Percentiles rank a stretch among this genome's conserved stretches.
Evolutionary conservation across 73 alveolate species (phyloP).

Genomic region (Halteria grandinella): DNA sequence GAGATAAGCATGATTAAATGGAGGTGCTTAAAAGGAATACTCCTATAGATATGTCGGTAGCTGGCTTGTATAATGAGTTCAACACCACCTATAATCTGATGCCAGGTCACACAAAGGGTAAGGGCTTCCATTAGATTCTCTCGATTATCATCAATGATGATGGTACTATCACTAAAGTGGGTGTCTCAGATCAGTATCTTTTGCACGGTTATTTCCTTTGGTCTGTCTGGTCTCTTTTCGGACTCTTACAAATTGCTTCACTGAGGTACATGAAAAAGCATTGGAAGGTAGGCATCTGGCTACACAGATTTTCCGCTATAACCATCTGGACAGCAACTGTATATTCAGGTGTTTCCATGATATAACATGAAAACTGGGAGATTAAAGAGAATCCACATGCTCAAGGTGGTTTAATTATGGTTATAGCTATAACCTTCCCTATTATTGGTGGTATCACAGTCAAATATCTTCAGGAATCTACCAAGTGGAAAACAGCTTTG

Average conservation of each 20-base stretch:
- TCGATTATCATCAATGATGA: no score
- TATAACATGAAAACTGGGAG: not conserved
- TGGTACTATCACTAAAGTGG: no score
- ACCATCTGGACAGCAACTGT: not conserved
- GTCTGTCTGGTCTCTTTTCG: conserved; percentile 36
- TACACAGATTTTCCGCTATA: conserved; percentile 8
- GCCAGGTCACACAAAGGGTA: no score
- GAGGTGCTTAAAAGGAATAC: no score
- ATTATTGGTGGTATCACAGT: not conserved
- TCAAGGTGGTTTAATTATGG: not conserved
- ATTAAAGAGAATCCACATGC: not conserved
- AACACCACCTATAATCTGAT: no score
- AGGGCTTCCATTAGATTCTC: no score
- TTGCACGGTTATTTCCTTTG: conserved; percentile 47
- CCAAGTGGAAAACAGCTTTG: conserved; percentile 31
- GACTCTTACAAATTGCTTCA: not conserved
- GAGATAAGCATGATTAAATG: no score
- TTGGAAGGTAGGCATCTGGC: not conserved
- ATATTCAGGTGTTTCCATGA: not conserved
- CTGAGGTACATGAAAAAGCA: conserved; percentile 25
- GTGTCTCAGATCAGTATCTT: no score
- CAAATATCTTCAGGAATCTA: not conserved
- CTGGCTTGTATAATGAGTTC: no score
- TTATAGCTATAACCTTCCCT: not conserved
- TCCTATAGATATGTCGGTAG: no score